Base-by-base conservation (phyloP, 148 eudicot genomes). In the Suaeda aralocaspica region DNA sequence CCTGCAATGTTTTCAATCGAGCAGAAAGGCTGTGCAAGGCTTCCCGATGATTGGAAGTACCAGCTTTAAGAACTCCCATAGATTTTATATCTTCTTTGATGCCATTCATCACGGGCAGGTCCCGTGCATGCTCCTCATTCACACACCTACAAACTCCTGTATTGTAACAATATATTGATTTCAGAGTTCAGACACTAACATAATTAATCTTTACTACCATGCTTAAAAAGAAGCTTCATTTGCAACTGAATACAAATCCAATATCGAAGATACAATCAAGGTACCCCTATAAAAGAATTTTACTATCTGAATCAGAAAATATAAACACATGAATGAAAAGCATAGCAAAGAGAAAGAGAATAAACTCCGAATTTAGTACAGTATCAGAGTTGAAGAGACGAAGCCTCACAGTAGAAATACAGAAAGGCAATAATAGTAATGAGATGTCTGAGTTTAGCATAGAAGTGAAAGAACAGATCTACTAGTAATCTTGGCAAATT, bases 81-180 rank as follows among this genome's bases (percentile, higher is more conserved):
- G 89, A 79, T 75, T 91, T 91, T 49, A 91, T 82, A 64, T 83
- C 90, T 80, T 91, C 97, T 81, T 89, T 89, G 72, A 91, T 91
- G 29, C 97, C 97, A 64, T 91, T 91, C 95, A 91, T 87, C 57
- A 91, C 75, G 8, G 97, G 97, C 29, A 91, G 76, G 72, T 87
- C 90, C 78, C 90, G 82, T 10, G 82, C 95, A 69, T 91, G 97
- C 68, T 91, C 90, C 61, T 79, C 88, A 59, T 84, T 88, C 60
- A 87, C 97, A 78, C 73, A 70, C 77, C 70, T 84, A 68, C 83
- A 81, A 34, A 88, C 36, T 15, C 92, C 96, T 90, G 87, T 71
- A 84, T 77, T 55, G 71, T 76, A 56, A 55, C 25, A 30, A 59
- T 5, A 1, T 39, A 62, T 64, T 52, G 31, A 45, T 18, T 30